Percentiles rank a stretch among this genome's conserved stretches.
phyloP scores from a whole-genome alignment of 352 stramenopile genomes.

The Phytophthora rubi region DNA sequence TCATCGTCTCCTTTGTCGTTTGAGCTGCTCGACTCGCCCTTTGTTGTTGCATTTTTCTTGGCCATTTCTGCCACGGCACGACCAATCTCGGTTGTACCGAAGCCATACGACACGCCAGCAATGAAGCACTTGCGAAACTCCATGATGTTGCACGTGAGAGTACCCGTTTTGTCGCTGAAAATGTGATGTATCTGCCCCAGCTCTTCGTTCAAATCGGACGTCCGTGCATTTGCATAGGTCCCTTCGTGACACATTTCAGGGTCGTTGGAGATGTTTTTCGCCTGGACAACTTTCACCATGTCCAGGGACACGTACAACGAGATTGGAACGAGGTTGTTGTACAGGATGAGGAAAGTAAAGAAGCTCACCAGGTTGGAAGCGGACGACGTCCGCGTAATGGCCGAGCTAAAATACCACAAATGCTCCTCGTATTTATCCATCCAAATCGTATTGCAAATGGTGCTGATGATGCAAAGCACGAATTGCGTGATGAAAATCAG shows the following conservation, averaged over 20 bases:
- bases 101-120: slow-evolving; percentile 82
- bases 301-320: slow-evolving; percentile 98
- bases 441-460: slow-evolving; percentile 63
- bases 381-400: slow-evolving; percentile 16
- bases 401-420: slow-evolving; percentile 59
- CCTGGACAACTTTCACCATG: slow-evolving; percentile 90
- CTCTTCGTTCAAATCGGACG: slow-evolving; percentile 92
- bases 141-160: slow-evolving; percentile 99
- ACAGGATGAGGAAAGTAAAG: slow-evolving; percentile 96
- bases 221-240: slow-evolving; percentile 83
- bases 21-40: slow-evolving; percentile 8
- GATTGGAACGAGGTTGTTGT: slow-evolving; percentile 97
- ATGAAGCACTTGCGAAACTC: slow-evolving; percentile 94
- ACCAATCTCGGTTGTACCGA: slow-evolving; percentile 83
- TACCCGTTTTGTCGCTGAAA: slow-evolving; percentile 99
- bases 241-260: slow-evolving; percentile 87
- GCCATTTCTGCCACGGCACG: slow-evolving; percentile 59
- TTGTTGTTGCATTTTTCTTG: slow-evolving; percentile 31
- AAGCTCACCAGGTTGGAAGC: slow-evolving; percentile 76
- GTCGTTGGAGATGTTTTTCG: slow-evolving; percentile 73
- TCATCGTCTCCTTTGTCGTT: slow-evolving; percentile 15
- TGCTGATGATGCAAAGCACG: slow-evolving; percentile 70
- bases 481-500: slow-evolving; percentile 71
- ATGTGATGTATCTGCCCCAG: slow-evolving; percentile 97
- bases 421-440: slow-evolving; percentile 41